Percentiles rank a stretch among this genome's conserved stretches.
Evolutionary conservation across 108 stramenopile genomes (phyloP).

Genomic region (Asterionellopsis glacialis): DNA sequence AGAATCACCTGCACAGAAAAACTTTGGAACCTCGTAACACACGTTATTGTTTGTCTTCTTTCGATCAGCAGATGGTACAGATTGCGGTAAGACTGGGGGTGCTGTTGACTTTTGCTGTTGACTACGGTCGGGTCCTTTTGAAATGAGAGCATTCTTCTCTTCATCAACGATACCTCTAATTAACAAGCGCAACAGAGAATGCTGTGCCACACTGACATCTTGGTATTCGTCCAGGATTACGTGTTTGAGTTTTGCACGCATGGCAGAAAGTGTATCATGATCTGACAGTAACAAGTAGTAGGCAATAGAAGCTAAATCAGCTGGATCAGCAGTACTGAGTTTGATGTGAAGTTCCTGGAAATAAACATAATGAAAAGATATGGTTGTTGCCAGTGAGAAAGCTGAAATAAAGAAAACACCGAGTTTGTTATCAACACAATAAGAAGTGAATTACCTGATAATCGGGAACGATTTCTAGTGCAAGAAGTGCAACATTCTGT

Average conservation of each 20-base stretch:
- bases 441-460: slow-evolving; percentile 31
- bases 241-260: slow-evolving; percentile 41
- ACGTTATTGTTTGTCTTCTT: neutral
- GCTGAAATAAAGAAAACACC: too few species aligned
- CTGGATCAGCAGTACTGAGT: slow-evolving; percentile 41
- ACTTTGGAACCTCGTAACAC: slow-evolving; percentile 30
- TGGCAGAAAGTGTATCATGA: slow-evolving; percentile 20
- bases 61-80: slow-evolving; percentile 4
- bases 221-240: slow-evolving; percentile 58
- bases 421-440: neutral
- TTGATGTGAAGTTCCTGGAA: slow-evolving; percentile 25
- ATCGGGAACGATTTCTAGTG: slow-evolving; percentile 31
- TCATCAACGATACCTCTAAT: slow-evolving; percentile 32
- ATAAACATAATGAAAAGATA: neutral
- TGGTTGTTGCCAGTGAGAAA: too few species aligned
- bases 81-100: slow-evolving; percentile 19
- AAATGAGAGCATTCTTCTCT: slow-evolving; percentile 6
- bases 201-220: slow-evolving; percentile 54
- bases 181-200: slow-evolving; percentile 36
- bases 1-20: slow-evolving; percentile 53
- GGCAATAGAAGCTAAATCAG: slow-evolving; percentile 45
- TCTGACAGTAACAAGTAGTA: slow-evolving; percentile 26
- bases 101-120: slow-evolving; percentile 3
- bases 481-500: slow-evolving; percentile 38
- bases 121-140: neutral